These are phyloP conservation scores for Backusella liffmaniae DNA, from an alignment of 192 early-diverging fungal genomes.

Conservation along the genomic window DNA sequence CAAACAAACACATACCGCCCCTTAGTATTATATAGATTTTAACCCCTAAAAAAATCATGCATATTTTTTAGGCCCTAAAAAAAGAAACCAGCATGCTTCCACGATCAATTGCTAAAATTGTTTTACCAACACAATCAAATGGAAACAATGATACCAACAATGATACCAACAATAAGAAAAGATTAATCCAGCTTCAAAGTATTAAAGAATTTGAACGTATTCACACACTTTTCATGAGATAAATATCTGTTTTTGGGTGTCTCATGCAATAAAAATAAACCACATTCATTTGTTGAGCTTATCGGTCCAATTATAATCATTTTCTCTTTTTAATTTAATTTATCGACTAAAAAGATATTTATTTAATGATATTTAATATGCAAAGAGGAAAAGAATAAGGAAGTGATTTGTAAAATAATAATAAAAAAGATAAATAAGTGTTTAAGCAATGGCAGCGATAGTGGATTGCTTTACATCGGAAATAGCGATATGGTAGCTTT, in stretches of 20 bases:
- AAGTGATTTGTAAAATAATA: neutral
- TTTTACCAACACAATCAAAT: conserved; percentile 15
- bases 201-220: conserved; percentile 30
- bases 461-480: conserved; percentile 8
- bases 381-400: neutral
- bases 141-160: neutral
- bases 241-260: neutral
- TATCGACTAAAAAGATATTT: neutral
- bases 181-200: conserved; percentile 21
- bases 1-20: neutral
- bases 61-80: neutral
- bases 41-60: neutral
- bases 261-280: conserved; percentile 8
- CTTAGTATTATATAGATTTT: neutral
- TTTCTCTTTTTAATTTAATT: neutral
- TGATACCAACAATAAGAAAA: too few relatives aligned
- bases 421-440: neutral
- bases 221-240: conserved; percentile 28
- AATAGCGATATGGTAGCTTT: neutral
- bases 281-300: neutral
- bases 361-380: conserved; percentile 3
- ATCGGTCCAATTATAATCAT: conserved; percentile 1
- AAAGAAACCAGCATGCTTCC: neutral
- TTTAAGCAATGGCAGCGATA: conserved; percentile 17
- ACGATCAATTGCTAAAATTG: conserved; percentile 22